phyloP scores from a whole-genome alignment of 169 alveolate genomes.

The Neospora caninum region DNA sequence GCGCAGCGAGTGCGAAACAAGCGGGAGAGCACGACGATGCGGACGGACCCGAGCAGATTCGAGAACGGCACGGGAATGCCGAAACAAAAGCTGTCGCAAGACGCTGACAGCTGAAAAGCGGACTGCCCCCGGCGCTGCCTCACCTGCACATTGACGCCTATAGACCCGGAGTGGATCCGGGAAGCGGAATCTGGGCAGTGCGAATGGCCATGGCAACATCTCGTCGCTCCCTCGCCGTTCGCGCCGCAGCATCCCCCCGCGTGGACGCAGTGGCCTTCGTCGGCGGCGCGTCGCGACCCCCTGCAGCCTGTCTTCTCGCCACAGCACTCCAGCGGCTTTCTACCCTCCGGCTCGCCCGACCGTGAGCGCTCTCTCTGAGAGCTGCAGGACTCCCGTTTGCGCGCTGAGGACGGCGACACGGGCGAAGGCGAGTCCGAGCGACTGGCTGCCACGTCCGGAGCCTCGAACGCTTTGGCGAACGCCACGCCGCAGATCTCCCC shows the following conservation, averaged over 20 bases:
- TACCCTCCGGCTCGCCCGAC: not conserved
- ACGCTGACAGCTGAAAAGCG: no score
- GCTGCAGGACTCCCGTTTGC: not conserved
- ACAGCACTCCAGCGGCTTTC: not conserved
- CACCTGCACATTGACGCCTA: constrained; percentile 58
- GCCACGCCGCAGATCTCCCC: no score
- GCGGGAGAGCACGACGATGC: no score
- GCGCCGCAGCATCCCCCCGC: constrained; percentile 34
- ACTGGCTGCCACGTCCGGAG: not conserved
- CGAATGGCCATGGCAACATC: not conserved
- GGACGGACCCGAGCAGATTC: no score
- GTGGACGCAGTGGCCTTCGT: not conserved
- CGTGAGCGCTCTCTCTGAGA: not conserved
- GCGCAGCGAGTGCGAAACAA: no score
- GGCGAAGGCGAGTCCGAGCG: not conserved
- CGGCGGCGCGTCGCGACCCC: not conserved
- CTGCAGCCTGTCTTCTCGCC: not conserved
- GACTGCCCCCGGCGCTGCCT: not conserved
- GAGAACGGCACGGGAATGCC: no score
- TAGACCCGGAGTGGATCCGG: constrained; percentile 47
- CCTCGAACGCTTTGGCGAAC: no score
- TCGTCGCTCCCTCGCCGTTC: not conserved
- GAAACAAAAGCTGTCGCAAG: no score
- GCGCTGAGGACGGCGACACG: not conserved
- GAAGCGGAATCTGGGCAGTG: constrained; percentile 52